phyloP scores from a whole-genome alignment of 352 stramenopile species.

The Bremia lactucae region DNA sequence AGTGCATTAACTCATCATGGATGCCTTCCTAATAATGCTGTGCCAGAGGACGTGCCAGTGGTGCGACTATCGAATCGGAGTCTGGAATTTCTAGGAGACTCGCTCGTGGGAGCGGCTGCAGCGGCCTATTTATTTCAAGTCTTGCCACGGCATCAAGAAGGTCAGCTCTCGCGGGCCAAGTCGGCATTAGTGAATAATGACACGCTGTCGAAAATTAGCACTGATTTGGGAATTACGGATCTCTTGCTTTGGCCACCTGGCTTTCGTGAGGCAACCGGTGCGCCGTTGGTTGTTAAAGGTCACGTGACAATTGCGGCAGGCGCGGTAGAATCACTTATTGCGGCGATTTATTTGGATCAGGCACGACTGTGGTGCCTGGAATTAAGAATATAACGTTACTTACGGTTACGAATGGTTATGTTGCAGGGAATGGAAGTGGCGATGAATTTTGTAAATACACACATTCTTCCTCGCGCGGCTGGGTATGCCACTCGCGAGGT shows the following conservation, averaged over 20 bases:
- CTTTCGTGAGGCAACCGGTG: slow-evolving; percentile 25
- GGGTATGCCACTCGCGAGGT: slow-evolving; percentile 40
- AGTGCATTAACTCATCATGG: slow-evolving; percentile 70
- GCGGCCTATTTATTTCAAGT: slow-evolving; percentile 66
- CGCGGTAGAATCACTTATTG: slow-evolving; percentile 68
- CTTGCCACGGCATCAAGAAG: slow-evolving; percentile 56
- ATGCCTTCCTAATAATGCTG: slow-evolving; percentile 30
- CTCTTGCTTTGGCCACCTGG: slow-evolving; percentile 47
- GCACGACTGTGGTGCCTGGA: slow-evolving; percentile 2
- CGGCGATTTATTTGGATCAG: slow-evolving; percentile 67
- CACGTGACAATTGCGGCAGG: slow-evolving; percentile 62
- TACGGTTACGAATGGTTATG: neutral
- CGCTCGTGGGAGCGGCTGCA: slow-evolving; percentile 50
- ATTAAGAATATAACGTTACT: neutral
- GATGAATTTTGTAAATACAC: slow-evolving; percentile 49
- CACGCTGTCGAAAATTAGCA: slow-evolving; percentile 52
- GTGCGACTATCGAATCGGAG: slow-evolving; percentile 71
- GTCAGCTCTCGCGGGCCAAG: slow-evolving; percentile 64
- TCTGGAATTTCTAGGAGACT: slow-evolving; percentile 77
- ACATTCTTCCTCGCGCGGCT: slow-evolving; percentile 47
- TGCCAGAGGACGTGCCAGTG: slow-evolving; percentile 29
- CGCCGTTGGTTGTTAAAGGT: slow-evolving; percentile 33
- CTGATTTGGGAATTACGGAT: slow-evolving; percentile 43
- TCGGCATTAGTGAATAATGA: slow-evolving; percentile 67
- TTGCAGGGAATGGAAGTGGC: slow-evolving; percentile 47